Base-by-base conservation (phyloP, 257 asterid species). In the Penstemon newberryi region DNA sequence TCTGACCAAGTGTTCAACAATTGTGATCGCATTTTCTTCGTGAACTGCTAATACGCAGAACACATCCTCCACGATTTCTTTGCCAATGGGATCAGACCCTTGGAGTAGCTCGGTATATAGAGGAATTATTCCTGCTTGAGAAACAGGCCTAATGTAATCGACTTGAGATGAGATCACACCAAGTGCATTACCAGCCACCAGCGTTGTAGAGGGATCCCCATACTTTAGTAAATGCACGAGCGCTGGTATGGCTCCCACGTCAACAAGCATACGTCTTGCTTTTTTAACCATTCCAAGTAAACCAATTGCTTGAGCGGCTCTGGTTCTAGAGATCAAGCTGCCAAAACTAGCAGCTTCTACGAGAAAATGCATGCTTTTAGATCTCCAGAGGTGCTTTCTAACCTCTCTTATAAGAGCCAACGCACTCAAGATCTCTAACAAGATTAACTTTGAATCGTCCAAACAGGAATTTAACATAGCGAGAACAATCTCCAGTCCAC, bases 251-350 rank as follows among this genome's bases (percentile, higher is more conserved):
- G 82, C 84, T 61, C 92, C 91, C 5, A 69, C 79, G 47, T 73
- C 73, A 4, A 81, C 80, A 56, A 87, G 79, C 4, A 58, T 47
- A 4, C 62, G 75, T 42, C 85, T 75, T 15, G 86, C 82, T 61
- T 80, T 73, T 79, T 79, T 83, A 12, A 72, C 79, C 80, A 83
- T 47, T 60, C 85, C 91, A 39, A 87, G 84, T 44, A 83, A 65
- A 59, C 89, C 91, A 39, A 85, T 78, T 44, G 85, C 88, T 66
- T 87, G 91, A 73, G 91, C 92, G 19, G 89, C 89, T 69, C 92
- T 65, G 45, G 86, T 78, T 76, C 92, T 83, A 61, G 95, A 87
- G 55, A 75, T 46, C 81, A 75, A 61, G 76, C 82, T 69, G 61
- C 95, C 95, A 69, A 53, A 33, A 43, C 76, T 62, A 47, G 81